These are phyloP conservation scores for Nemania diffusa DNA, from an alignment of 2,329 filamentous ascomycete species.

Conservation along the genomic window DNA sequence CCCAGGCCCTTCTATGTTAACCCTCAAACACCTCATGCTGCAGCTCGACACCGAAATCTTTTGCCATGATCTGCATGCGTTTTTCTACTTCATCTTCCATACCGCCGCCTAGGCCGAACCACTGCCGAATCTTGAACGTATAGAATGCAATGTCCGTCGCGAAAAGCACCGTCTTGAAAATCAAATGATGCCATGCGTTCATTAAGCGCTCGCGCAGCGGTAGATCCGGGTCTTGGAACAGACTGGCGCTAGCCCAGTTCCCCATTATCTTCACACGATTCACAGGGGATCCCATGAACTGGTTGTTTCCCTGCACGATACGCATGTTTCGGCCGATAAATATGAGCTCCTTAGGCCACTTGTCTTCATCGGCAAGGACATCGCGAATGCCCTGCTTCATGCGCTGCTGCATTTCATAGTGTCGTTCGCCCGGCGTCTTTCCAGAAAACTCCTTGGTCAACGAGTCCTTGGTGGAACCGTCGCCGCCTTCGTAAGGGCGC, in stretches of 20 bases:
- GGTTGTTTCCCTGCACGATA: conserved; percentile 93
- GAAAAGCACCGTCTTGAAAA: conserved; percentile 84
- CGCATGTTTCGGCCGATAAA: conserved; percentile 93
- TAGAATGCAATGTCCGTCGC: conserved; percentile 85
- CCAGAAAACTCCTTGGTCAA: conserved; percentile 73
- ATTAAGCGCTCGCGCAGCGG: conserved; percentile 69
- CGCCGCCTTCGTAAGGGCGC: conserved; percentile 89
- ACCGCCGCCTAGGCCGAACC: conserved; percentile 78
- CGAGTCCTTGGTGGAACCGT: conserved; percentile 70
- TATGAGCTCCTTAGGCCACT: conserved; percentile 89
- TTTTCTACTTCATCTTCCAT: conserved; percentile 96
- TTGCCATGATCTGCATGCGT: conserved; percentile 86
- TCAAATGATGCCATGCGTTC: conserved; percentile 79
- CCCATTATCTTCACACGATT: conserved; percentile 96
- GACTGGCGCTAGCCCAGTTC: conserved; percentile 83
- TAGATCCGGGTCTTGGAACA: conserved; percentile 79
- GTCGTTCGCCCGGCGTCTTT: conserved; percentile 73
- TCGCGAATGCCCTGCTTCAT: conserved; percentile 76
- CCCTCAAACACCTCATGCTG: conserved; percentile 91
- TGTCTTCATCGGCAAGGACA: conserved; percentile 84
- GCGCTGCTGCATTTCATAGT: conserved; percentile 88
- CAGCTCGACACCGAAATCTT: conserved; percentile 90
- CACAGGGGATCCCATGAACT: conserved; percentile 87
- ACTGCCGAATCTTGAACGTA: conserved; percentile 80
- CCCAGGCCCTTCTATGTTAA: conserved; percentile 52